A percentile compares a stretch with the other conserved stretches of the same genome.
Conservation (phyloP, 23 red algal genomes). For the Gracilaria gracilis region DNA sequence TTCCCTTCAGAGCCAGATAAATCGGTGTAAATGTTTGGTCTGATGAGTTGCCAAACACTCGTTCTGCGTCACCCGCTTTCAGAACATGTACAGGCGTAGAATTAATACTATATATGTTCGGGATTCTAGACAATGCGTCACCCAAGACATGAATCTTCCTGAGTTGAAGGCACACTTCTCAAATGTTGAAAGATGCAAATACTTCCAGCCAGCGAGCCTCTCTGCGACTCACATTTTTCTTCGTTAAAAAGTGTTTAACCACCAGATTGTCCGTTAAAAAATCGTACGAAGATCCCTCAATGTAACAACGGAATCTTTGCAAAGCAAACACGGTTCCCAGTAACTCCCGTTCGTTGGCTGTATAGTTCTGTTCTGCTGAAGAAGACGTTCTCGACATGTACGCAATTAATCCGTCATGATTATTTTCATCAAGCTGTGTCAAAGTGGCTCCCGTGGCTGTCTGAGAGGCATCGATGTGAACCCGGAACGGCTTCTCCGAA, state of each 20-base stretch:
- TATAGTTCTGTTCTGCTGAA: neutral
- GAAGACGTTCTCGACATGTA: neutral
- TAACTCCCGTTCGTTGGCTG: conserved; percentile 31
- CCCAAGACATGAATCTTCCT: conserved; percentile 31
- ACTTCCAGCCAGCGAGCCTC: conserved; percentile 14
- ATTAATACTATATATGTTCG: too few relatives aligned
- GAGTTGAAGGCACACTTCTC: neutral
- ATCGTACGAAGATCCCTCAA: conserved; percentile 16
- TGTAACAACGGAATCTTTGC: neutral
- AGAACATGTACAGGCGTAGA: too few relatives aligned
- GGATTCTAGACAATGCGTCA: too few relatives aligned
- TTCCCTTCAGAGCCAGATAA: too few relatives aligned
- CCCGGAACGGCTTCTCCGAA: neutral
- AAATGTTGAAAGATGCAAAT: neutral
- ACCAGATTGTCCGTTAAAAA: conserved; percentile 31
- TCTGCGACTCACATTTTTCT: neutral
- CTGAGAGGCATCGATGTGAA: conserved; percentile 25
- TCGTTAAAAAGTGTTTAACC: neutral
- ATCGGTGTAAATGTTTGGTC: too few relatives aligned
- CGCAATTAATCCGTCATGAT: neutral
- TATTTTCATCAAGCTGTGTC: neutral
- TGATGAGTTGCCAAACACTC: too few relatives aligned
- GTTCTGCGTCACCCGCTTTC: too few relatives aligned
- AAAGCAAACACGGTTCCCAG: neutral
- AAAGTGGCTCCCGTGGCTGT: neutral